Conservation (phyloP, 225 moss, liverwort and hornwort genomes). For the Pseudoscleropodium purum region DNA sequence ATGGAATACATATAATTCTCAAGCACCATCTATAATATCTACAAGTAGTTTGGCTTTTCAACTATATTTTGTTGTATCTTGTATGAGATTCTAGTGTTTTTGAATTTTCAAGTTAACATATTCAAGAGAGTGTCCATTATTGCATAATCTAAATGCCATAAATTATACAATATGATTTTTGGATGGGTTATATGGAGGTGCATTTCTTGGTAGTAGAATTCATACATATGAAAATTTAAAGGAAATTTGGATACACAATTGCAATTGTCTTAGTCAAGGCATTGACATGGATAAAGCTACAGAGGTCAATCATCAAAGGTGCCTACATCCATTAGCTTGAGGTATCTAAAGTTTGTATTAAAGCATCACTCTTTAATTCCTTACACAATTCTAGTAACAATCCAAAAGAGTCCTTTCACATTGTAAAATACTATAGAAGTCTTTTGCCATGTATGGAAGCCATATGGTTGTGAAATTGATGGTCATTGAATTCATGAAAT, state of each 20-base stretch:
- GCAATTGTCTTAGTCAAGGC: no score
- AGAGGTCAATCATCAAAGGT: not conserved
- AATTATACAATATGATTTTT: not conserved
- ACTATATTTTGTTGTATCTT: not conserved
- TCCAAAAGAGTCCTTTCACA: not conserved
- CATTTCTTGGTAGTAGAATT: accelerated
- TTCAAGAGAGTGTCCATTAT: accelerated
- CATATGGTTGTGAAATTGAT: accelerated
- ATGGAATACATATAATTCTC: no score
- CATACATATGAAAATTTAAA: no score
- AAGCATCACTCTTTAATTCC: not conserved
- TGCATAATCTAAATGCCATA: not conserved
- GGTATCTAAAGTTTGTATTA: not conserved
- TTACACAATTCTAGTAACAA: not conserved
- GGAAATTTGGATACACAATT: no score
- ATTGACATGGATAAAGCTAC: no score
- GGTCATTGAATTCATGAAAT: not conserved
- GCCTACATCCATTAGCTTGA: not conserved
- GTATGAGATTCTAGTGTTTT: no score
- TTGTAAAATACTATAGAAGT: not conserved
- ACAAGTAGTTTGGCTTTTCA: not conserved
- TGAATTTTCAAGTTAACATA: no score
- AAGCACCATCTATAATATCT: not conserved
- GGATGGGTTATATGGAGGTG: not conserved
- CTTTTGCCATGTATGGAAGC: not conserved